phyloP scores from a whole-genome alignment of 495 filamentous ascomycete species.

The Apodospora peruviana region DNA sequence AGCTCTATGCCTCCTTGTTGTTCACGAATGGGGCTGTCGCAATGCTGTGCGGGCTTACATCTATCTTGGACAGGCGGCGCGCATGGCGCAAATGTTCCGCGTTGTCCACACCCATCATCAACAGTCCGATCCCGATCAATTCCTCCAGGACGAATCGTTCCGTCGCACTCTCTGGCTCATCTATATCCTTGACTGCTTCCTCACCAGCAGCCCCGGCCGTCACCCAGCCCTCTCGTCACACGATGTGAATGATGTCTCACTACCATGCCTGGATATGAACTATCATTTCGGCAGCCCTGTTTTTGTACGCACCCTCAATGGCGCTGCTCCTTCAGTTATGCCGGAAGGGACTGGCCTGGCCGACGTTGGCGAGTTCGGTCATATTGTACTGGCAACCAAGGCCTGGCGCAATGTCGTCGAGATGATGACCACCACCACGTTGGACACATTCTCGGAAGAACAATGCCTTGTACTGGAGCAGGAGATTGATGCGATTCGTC shows the following conservation, averaged over 20 bases:
- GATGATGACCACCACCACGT: slow-evolving; percentile 44
- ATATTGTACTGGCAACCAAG: slow-evolving; percentile 46
- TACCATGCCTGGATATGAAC: slow-evolving; percentile 46
- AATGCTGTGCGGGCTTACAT: slow-evolving; percentile 49
- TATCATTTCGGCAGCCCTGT: slow-evolving; percentile 45
- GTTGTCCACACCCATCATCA: slow-evolving; percentile 40
- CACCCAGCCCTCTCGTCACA: slow-evolving; percentile 40
- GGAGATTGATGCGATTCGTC: slow-evolving; percentile 40
- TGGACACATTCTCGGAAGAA: slow-evolving; percentile 40
- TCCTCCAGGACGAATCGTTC: slow-evolving; percentile 47
- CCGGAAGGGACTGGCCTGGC: slow-evolving; percentile 26
- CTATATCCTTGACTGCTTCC: slow-evolving; percentile 48
- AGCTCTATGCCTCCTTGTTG: slow-evolving; percentile 44
- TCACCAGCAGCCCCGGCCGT: slow-evolving; percentile 49
- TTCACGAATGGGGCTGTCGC: slow-evolving; percentile 48
- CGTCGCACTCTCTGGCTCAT: slow-evolving; percentile 47
- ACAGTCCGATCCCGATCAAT: slow-evolving; percentile 40
- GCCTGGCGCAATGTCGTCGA: slow-evolving; percentile 48
- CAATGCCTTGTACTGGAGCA: slow-evolving; percentile 36
- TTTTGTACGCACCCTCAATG: slow-evolving; percentile 38
- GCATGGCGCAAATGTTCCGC: slow-evolving; percentile 49
- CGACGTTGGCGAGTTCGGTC: slow-evolving; percentile 46
- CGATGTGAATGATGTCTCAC: slow-evolving; percentile 40
- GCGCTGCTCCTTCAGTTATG: slow-evolving; percentile 28
- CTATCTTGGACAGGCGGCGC: slow-evolving; percentile 45